phyloP scores from a whole-genome alignment of 2,329 filamentous ascomycete species.

The Alternaria ethzedia region DNA sequence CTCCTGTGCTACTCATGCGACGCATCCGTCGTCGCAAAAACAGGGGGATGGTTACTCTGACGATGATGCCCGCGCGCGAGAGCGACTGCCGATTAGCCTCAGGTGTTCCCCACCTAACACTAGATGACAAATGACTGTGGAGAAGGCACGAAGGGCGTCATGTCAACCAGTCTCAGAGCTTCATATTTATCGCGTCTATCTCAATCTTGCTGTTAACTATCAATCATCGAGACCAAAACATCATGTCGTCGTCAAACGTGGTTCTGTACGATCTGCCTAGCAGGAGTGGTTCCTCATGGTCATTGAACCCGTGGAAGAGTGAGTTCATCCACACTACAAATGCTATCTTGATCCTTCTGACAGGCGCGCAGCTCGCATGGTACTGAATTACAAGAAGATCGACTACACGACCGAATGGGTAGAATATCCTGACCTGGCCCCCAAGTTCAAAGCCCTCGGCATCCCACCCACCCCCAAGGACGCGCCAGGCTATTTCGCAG shows the following conservation, averaged over 20 bases:
- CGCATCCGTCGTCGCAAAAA: not conserved
- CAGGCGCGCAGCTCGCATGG: constrained; percentile 61
- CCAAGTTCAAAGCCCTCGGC: constrained; percentile 56
- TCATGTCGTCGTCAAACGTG: constrained; percentile 49
- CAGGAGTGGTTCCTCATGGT: constrained; percentile 63
- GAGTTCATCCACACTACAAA: constrained; percentile 19
- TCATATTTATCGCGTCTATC: not conserved
- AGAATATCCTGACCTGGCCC: constrained; percentile 70
- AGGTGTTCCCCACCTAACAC: not conserved
- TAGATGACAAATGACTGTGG: constrained; percentile 9
- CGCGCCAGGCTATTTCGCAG: constrained; percentile 39
- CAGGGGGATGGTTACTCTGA: not conserved
- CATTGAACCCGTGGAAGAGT: constrained; percentile 76
- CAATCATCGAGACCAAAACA: not conserved
- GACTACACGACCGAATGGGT: constrained; percentile 73
- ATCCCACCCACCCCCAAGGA: constrained; percentile 54
- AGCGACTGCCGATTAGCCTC: not conserved
- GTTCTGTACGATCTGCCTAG: constrained; percentile 69
- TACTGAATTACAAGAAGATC: constrained; percentile 71
- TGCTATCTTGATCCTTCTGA: not conserved
- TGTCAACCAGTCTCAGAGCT: not conserved
- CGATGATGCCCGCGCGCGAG: not conserved
- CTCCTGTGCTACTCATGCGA: not conserved
- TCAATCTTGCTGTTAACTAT: not conserved
- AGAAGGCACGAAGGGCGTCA: not conserved